Percentiles rank a stretch among this genome's conserved stretches.
phyloP scores from a whole-genome alignment of 495 filamentous ascomycete genomes.

The Chaetomium cochliodes region DNA sequence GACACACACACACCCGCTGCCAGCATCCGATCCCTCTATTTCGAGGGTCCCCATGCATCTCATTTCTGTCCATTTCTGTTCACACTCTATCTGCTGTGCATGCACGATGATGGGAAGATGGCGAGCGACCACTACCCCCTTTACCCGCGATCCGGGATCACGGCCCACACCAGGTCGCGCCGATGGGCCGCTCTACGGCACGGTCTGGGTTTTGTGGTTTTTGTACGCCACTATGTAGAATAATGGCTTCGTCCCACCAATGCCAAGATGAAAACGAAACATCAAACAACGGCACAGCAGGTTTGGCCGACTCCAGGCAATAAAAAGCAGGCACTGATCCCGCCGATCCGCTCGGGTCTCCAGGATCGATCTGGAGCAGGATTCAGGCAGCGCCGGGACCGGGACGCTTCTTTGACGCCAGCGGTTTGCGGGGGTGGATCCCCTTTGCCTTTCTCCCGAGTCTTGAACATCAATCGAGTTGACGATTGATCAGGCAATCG shows the following conservation, averaged over 20 bases:
- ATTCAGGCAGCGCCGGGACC: neutral
- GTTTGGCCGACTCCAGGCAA: neutral
- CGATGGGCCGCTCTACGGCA: neutral
- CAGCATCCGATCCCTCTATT: neutral
- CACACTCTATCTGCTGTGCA: too few species aligned
- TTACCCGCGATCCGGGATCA: neutral
- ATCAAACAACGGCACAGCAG: constrained; percentile 5
- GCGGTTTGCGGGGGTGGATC: neutral
- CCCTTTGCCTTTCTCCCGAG: neutral
- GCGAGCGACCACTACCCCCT: neutral
- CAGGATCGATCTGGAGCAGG: neutral
- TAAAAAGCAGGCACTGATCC: constrained; percentile 1
- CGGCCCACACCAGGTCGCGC: constrained; percentile 2
- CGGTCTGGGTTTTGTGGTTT: neutral
- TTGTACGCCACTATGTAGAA: neutral
- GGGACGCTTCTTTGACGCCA: neutral
- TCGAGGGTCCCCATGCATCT: too few species aligned
- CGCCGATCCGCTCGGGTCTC: neutral
- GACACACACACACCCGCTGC: neutral
- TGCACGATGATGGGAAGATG: neutral
- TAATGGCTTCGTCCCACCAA: neutral
- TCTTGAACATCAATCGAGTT: neutral
- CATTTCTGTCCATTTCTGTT: too few species aligned
- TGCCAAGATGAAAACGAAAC: constrained; percentile 6
- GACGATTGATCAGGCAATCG: too few species aligned